A percentile compares a stretch with the other conserved stretches of the same genome.
Evolutionary conservation across 495 filamentous ascomycete genomes (phyloP).

Genomic region (Neurospora discreta): DNA sequence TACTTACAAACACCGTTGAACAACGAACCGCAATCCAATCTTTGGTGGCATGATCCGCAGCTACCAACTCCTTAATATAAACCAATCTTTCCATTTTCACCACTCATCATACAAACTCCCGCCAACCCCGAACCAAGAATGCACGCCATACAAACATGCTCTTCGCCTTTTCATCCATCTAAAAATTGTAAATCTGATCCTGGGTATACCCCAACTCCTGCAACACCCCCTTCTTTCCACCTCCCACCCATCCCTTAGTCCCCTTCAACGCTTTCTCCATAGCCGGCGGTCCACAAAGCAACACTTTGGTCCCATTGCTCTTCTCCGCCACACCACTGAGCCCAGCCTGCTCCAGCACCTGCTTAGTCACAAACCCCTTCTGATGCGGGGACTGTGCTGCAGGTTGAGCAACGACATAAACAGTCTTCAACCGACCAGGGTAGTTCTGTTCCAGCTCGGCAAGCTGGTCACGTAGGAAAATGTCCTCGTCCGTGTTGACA

Average conservation of each 20-base stretch:
- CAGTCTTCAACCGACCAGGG: conserved; percentile 45
- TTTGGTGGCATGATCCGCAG: not conserved
- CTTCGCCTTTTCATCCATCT: not conserved
- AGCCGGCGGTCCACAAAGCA: conserved; percentile 54
- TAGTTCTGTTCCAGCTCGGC: conserved; percentile 39
- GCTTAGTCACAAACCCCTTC: conserved; percentile 46
- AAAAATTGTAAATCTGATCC: conserved; percentile 47
- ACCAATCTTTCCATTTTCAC: not conserved
- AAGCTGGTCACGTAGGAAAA: conserved; percentile 47
- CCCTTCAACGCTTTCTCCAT: conserved; percentile 51
- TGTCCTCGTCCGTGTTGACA: conserved; percentile 49
- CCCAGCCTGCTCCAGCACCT: conserved; percentile 42
- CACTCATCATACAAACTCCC: not conserved
- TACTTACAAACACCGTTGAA: not conserved
- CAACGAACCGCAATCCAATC: not conserved
- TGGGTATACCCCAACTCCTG: conserved; percentile 40
- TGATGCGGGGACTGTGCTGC: conserved; percentile 26
- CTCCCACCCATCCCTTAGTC: conserved; percentile 10
- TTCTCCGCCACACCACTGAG: conserved; percentile 15
- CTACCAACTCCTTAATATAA: not conserved
- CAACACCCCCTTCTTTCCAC: conserved; percentile 31
- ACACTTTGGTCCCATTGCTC: conserved; percentile 38
- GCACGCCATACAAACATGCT: not conserved
- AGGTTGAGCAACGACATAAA: conserved; percentile 48
- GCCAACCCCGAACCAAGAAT: not conserved